Base-by-base conservation (phyloP, 352 stramenopile species). In the Phytophthora macrochlamydospora region DNA sequence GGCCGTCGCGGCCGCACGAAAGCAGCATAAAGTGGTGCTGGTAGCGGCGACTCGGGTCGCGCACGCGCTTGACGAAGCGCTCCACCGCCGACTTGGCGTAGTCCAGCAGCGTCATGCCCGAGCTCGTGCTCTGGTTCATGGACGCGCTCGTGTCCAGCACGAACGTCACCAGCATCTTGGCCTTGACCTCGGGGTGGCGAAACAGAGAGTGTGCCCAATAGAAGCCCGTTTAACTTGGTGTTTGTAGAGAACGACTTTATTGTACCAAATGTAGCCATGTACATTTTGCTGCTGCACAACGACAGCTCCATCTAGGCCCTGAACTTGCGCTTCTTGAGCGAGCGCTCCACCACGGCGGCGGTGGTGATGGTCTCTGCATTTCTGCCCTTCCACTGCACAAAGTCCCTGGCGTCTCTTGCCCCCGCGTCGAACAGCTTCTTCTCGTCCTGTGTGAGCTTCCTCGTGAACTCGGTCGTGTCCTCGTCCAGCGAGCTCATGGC, bases 21-120 rank as follows among this genome's bases (percentile, higher is more conserved):
- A 96, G 71, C 46, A 96, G 74, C 87, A 96, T 94, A 69, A 96
- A 96, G 75, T 96, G 87, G 64, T 94, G 87, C 68, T 94, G 87
- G 53, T 94, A 94, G 42, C 87, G 86, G 4, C 88, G 81, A 44
- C 79, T 92, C 30, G 86, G 86, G 52, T 93, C 87, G 28, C 88
- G 83, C 59, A 94, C 83, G 59, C 87, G 85, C 72, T 96, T 96
- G 42, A 94, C 82, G 61, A 96, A 95, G 56, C 86, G 85, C 73
- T 96, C 89, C 35, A 95, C 86, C 8, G 89, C 87, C 37, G 85
- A 94, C 78, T 96, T 96, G 74, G 89, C 89, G 58, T 89, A 94
- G 73, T 96, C 89, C 51, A 96, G 73, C 61, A 96, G 76, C 62
- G 89, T 94, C 89, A 96, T 96, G 55, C 89, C 89, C 55, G 79